Evolutionary conservation across 768 basidiomycete species (phyloP).

Genomic region (Tulasnella sp.): DNA sequence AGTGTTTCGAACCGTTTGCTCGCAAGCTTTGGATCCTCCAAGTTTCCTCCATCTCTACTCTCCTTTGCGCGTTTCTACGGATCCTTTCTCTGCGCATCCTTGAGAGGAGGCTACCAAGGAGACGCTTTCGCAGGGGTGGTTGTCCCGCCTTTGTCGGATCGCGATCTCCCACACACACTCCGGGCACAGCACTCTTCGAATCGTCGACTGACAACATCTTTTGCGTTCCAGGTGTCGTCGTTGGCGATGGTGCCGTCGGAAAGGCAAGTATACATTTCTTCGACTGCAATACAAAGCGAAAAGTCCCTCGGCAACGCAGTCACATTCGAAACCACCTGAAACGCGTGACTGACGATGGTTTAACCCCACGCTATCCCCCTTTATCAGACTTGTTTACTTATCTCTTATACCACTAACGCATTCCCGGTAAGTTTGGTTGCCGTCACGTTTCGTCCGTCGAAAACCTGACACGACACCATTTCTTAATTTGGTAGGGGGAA

Average conservation of each 20-base stretch:
- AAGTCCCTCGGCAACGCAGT: neutral
- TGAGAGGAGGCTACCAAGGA: neutral
- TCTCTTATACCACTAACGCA: slow-evolving; percentile 98
- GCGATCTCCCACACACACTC: neutral
- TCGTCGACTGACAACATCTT: slow-evolving; percentile 11
- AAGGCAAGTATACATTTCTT: slow-evolving; percentile 58
- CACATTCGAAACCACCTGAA: neutral
- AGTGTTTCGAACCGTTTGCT: neutral
- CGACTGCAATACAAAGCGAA: neutral
- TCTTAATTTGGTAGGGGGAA: slow-evolving; percentile 61
- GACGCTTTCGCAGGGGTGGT: slow-evolving; percentile 6
- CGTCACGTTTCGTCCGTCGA: slow-evolving; percentile 18
- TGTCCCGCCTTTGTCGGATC: neutral
- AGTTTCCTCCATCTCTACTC: neutral
- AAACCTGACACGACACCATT: slow-evolving; percentile 32
- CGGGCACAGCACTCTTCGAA: neutral
- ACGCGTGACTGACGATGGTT: neutral
- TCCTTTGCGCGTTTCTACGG: neutral
- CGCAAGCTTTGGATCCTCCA: neutral
- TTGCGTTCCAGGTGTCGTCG: slow-evolving; percentile 74
- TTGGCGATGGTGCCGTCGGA: slow-evolving; percentile 97
- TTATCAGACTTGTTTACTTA: slow-evolving; percentile 89
- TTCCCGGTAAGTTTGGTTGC: slow-evolving; percentile 66
- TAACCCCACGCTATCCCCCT: slow-evolving; percentile 5
- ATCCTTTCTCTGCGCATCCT: neutral